These are phyloP conservation scores for Aethionema arabicum DNA, from an alignment of 345 rosid genomes.

Conservation along the genomic window DNA sequence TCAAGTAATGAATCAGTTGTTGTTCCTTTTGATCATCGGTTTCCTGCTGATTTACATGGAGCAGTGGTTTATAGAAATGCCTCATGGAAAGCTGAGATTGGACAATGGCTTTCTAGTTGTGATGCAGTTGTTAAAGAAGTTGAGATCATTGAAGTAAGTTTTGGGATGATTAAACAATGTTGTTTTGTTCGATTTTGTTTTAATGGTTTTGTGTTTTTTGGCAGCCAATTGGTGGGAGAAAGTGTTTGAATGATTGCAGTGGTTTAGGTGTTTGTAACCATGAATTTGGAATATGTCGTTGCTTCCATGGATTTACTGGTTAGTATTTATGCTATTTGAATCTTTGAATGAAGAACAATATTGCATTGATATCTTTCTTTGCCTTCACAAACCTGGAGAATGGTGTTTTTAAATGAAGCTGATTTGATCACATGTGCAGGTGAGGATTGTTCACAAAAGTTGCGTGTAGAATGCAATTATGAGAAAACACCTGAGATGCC, in stretches of 20 bases:
- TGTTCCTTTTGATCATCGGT: conserved; percentile 51
- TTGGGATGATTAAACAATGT: conserved; percentile 4
- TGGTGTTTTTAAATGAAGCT: conserved; percentile 10
- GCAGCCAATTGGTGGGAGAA: conserved; percentile 71
- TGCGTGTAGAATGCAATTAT: conserved; percentile 65
- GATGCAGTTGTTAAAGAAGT: conserved; percentile 56
- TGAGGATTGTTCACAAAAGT: conserved; percentile 67
- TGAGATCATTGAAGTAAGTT: conserved; percentile 57
- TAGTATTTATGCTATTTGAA: conserved; percentile 26
- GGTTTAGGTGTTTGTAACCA: conserved; percentile 88
- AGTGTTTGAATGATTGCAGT: conserved; percentile 66
- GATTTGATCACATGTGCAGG: conserved; percentile 46
- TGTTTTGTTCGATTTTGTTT: conserved; percentile 12
- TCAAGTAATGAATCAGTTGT: conserved; percentile 45
- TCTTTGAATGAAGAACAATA: too few species aligned
- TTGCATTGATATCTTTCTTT: conserved; percentile 7
- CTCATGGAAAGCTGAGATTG: conserved; percentile 84
- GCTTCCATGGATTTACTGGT: conserved; percentile 92
- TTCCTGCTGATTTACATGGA: conserved; percentile 72
- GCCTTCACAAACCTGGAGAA: conserved; percentile 20
- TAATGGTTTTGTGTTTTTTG: conserved; percentile 25
- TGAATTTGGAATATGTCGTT: conserved; percentile 74
- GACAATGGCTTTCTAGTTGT: conserved; percentile 90
- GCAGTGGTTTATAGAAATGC: conserved; percentile 76
- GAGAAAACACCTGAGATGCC: conserved; percentile 70